phyloP scores from a whole-genome alignment of 2,329 filamentous ascomycete genomes.

The Dothideomycetidae sp. region DNA sequence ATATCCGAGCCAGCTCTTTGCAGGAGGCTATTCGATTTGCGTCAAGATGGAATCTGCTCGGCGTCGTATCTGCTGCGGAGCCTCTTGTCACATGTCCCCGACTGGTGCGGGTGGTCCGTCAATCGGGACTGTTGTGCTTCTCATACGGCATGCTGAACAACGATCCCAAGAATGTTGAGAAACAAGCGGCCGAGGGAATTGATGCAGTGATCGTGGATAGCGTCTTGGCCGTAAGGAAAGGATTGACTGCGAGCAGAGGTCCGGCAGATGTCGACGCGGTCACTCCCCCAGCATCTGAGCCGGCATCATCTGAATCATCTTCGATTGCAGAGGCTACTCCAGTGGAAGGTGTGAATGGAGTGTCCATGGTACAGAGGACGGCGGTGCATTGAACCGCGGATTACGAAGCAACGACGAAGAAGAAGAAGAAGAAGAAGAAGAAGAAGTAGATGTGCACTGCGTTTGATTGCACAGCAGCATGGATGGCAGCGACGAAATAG shows the following conservation, averaged over 20 bases:
- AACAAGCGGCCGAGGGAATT: slow-evolving; percentile 88
- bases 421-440: too few relatives aligned
- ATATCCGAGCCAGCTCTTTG: slow-evolving; percentile 77
- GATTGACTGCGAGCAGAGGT: slow-evolving; percentile 45
- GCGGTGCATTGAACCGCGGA: too few relatives aligned
- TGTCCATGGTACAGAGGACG: too few relatives aligned
- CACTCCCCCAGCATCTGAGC: too few relatives aligned
- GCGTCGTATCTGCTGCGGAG: slow-evolving; percentile 78
- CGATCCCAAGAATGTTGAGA: slow-evolving; percentile 67
- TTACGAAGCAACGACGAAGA: too few relatives aligned
- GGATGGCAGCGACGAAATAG: too few relatives aligned
- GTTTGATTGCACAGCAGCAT: too few relatives aligned
- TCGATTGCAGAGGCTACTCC: too few relatives aligned
- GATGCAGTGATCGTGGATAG: slow-evolving; percentile 96
- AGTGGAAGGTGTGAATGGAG: too few relatives aligned
- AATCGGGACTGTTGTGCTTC: slow-evolving; percentile 84
- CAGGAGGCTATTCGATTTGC: slow-evolving; percentile 95
- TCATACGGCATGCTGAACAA: slow-evolving; percentile 91
- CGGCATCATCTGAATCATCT: too few relatives aligned
- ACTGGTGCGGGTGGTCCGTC: slow-evolving; percentile 83
- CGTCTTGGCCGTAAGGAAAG: slow-evolving; percentile 83
- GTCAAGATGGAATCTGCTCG: slow-evolving; percentile 83
- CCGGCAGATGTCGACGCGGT: slow-evolving; percentile 6
- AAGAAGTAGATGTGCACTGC: too few relatives aligned
- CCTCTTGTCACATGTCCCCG: slow-evolving; percentile 80